Conservation (phyloP, 2,329 filamentous ascomycete species). For the Chrysoporthe cubensis region DNA sequence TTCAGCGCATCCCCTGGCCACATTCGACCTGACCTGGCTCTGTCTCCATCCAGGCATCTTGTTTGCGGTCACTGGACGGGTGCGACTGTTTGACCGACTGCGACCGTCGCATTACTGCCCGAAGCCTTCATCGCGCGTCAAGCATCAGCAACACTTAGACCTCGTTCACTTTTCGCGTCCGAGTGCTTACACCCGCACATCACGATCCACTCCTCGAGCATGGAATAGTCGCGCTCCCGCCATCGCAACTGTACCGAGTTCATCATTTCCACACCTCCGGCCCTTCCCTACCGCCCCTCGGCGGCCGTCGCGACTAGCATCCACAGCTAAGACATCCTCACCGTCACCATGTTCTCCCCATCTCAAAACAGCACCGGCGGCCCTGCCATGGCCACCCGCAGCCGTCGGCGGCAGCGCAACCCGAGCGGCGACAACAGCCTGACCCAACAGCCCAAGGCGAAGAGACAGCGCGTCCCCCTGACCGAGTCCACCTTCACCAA, state of each 20-base stretch:
- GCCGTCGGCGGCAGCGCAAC: constrained; percentile 65
- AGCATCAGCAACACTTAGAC: not conserved
- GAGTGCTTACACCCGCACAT: constrained; percentile 1
- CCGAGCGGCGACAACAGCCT: constrained; percentile 55
- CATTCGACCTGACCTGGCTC: not conserved
- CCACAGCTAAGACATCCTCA: constrained; percentile 24
- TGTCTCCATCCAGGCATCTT: not conserved
- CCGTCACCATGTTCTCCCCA: constrained; percentile 61
- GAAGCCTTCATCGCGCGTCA: not conserved
- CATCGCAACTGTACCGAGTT: constrained; percentile 14
- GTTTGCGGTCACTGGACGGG: not conserved
- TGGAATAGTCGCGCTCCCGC: constrained; percentile 22
- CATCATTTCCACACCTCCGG: not conserved
- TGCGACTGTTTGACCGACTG: not conserved
- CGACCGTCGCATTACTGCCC: not conserved
- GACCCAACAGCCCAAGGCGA: constrained; percentile 63
- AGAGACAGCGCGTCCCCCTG: constrained; percentile 63
- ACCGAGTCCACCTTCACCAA: constrained; percentile 61
- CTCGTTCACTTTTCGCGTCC: not conserved
- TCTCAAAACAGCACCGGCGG: constrained; percentile 52
- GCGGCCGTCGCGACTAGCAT: constrained; percentile 12
- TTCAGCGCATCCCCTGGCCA: not conserved
- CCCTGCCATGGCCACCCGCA: constrained; percentile 60
- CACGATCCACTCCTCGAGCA: constrained; percentile 17
- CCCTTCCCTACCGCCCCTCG: constrained; percentile 9